A percentile compares a stretch with the other conserved stretches of the same genome.
phyloP scores from a whole-genome alignment of 2,329 filamentous ascomycete genomes.

The Westerdykella aurantiaca region DNA sequence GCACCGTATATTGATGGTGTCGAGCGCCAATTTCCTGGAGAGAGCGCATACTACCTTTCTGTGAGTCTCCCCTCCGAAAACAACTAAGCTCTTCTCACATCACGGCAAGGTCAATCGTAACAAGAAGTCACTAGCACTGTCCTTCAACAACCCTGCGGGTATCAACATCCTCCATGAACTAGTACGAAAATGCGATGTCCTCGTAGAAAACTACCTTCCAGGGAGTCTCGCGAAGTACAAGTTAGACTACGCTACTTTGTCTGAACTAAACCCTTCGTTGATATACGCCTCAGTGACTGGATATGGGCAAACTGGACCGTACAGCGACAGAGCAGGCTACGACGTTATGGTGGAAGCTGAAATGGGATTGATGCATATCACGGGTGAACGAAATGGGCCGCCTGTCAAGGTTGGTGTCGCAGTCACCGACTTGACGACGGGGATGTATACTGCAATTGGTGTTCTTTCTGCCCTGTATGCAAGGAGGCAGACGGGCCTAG shows the following conservation, averaged over 20 bases:
- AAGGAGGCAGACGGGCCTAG: conserved; percentile 67
- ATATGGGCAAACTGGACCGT: conserved; percentile 91
- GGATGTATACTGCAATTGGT: conserved; percentile 87
- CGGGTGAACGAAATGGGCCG: conserved; percentile 75
- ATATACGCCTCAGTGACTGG: conserved; percentile 96
- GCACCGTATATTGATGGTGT: conserved; percentile 63
- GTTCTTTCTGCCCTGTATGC: conserved; percentile 85
- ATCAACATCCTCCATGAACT: conserved; percentile 81
- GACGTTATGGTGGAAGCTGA: conserved; percentile 99
- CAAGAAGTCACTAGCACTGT: conserved; percentile 88
- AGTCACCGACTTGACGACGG: conserved; percentile 91
- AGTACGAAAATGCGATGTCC: conserved; percentile 74
- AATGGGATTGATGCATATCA: conserved; percentile 98
- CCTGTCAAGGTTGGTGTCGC: conserved; percentile 98
- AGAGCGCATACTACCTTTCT: conserved; percentile 88
- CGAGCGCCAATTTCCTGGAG: conserved; percentile 66
- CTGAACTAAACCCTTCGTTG: conserved; percentile 71
- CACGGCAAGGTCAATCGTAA: conserved; percentile 82
- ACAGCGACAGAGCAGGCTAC: conserved; percentile 80
- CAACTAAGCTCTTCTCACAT: background rate
- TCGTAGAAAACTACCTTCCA: conserved; percentile 95
- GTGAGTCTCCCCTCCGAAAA: conserved; percentile 46
- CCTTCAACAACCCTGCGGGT: conserved; percentile 78
- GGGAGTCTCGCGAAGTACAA: conserved; percentile 80
- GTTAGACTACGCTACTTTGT: conserved; percentile 78